These are phyloP conservation scores for Solidago caesia DNA, from an alignment of 129 eudicot genomes.

Conservation along the genomic window DNA sequence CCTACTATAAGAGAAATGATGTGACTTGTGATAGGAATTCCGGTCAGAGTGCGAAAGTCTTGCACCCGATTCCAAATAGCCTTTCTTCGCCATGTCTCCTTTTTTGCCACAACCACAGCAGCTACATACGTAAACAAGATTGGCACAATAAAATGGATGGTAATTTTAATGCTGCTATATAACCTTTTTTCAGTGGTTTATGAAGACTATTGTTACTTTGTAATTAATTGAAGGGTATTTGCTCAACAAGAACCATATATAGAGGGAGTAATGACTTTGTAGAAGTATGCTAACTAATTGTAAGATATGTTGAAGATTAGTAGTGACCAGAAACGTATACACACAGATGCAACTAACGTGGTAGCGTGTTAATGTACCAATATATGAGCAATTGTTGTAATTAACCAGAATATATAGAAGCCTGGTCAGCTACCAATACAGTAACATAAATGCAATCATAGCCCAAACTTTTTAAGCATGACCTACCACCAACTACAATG, in stretches of 20 bases:
- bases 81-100: slow-evolving; percentile 87
- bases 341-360: neutral
- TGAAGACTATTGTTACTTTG: neutral
- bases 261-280: neutral
- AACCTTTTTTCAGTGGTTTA: neutral
- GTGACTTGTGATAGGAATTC: slow-evolving; percentile 77
- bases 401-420: neutral
- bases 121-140: slow-evolving; percentile 43
- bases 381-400: neutral
- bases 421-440: too few species aligned
- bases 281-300: slow-evolving; percentile 3
- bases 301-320: neutral
- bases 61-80: slow-evolving; percentile 75
- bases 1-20: slow-evolving; percentile 88
- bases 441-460: too few species aligned
- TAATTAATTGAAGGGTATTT: neutral
- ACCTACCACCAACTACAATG: too few species aligned
- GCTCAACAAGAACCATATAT: neutral
- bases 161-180: slow-evolving; percentile 1
- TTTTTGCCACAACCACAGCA: slow-evolving; percentile 72
- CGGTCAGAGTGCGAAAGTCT: slow-evolving; percentile 74
- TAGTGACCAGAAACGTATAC: neutral
- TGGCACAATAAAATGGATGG: neutral
- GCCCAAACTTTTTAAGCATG: too few species aligned
- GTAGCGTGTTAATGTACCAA: neutral